Conservation (phyloP, 164 flowering plant genomes). For the Tetracentron sinense region DNA sequence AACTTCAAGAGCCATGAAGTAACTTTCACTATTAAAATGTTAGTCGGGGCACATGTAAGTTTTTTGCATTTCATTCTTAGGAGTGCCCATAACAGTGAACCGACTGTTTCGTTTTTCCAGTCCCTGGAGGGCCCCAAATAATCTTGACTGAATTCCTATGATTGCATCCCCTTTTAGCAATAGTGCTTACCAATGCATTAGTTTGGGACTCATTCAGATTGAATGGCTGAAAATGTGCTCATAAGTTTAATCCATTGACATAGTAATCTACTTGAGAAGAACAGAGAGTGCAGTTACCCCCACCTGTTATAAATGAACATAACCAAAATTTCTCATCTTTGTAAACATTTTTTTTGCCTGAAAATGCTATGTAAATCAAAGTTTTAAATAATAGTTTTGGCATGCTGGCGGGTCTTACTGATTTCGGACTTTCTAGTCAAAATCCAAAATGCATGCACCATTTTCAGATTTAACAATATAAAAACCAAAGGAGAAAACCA, state of each 20-base stretch:
- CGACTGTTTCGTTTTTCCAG: constrained; percentile 54
- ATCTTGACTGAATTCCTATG: constrained; percentile 32
- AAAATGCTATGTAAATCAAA: too few species aligned
- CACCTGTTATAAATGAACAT: constrained; percentile 12
- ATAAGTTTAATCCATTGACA: not conserved
- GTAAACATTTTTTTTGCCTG: too few species aligned
- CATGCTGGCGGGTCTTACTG: too few species aligned
- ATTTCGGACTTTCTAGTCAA: too few species aligned
- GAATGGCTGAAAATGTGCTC: constrained; percentile 3
- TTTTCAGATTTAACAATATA: too few species aligned
- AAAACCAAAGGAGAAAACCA: too few species aligned
- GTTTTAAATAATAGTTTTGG: too few species aligned
- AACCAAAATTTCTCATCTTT: not conserved
- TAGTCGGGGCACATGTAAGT: constrained; percentile 54
- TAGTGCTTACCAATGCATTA: constrained; percentile 31
- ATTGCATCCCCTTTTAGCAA: constrained; percentile 22
- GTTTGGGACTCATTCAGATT: constrained; percentile 36
- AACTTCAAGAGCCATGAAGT: constrained; percentile 28
- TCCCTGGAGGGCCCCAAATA: constrained; percentile 68
- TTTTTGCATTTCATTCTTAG: constrained; percentile 37
- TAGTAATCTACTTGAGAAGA: not conserved
- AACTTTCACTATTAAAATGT: constrained; percentile 42
- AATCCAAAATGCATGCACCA: too few species aligned
- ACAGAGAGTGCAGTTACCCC: constrained; percentile 24
- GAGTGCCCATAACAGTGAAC: constrained; percentile 28